Conservation (phyloP, 805 yeast genomes). For the Saturnispora mendoncae region DNA sequence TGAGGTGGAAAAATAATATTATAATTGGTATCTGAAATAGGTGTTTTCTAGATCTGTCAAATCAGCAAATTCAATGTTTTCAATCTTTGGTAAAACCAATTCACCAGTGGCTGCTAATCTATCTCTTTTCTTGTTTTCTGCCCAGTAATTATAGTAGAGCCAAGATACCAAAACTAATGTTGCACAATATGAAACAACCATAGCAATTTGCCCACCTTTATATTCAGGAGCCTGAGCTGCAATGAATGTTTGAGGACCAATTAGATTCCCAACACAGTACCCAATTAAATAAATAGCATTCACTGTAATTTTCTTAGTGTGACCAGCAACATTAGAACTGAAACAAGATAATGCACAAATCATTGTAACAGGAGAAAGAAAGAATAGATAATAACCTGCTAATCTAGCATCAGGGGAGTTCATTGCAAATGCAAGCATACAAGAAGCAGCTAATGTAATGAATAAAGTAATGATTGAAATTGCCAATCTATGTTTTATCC, state of each 20-base stretch:
- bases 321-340: slow-evolving; percentile 34
- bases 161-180: neutral
- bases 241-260: slow-evolving; percentile 48
- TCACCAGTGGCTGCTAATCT: neutral
- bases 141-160: neutral
- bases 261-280: slow-evolving; percentile 39
- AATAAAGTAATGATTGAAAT: slow-evolving; percentile 8
- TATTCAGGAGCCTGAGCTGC: slow-evolving; percentile 16
- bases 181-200: neutral
- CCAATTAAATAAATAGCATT: slow-evolving; percentile 36
- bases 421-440: slow-evolving; percentile 10
- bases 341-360: slow-evolving; percentile 18
- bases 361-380: slow-evolving; percentile 17
- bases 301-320: slow-evolving; percentile 40
- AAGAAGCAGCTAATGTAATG: slow-evolving; percentile 6
- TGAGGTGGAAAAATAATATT: too few relatives aligned
- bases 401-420: slow-evolving; percentile 7
- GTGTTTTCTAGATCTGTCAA: neutral
- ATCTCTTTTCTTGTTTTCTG: neutral
- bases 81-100: neutral
- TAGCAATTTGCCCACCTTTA: neutral
- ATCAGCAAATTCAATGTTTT: slow-evolving; percentile 12
- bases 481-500: slow-evolving; percentile 9
- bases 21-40: neutral
- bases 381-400: slow-evolving; percentile 8